Base-by-base conservation (phyloP, 306 rosid genomes). In the Cicer cuneatum region DNA sequence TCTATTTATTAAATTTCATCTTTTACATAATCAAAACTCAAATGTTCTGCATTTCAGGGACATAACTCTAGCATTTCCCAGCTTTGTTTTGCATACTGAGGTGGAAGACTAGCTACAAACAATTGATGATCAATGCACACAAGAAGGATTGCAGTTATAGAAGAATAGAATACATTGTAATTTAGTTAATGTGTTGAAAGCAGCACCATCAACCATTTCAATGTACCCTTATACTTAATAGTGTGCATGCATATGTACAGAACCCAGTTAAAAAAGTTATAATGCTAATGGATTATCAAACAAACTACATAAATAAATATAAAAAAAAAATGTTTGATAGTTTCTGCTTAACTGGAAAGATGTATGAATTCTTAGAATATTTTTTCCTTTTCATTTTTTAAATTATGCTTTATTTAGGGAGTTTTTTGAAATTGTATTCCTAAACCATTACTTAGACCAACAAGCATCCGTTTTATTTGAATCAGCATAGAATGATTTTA, bases 61-160 rank as follows among this genome's bases (percentile, higher is more conserved):
- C 54, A 68, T 90, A 75, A 90, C 90, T 11, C 1, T 89, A 66
- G 85, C 91, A 35, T 90, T 93, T 86, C 95, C 96, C 47, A 90
- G 93, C 83, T 90, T 93, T 78, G 82, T 89, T 62, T 67, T 88
- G 68, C 78, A 74, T 51, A 42, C 87, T 5, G 71, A 81, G 62
- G 84, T 82, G 66, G 85, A 72, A 61, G 91, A 92, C 59, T 78
- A 81, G 35, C 60, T 8, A 51, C 69, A 18, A 60, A 72, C 49
- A 47, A 15, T 75, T 6, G 53, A 12, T 4, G 60, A 61, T 10
- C 41, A 46, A 18, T 56, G 67, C 35, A 54, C 35, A 54, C 14
- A 21, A 3, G n/a, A 61, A 61, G 46, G 42, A 35, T 78, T 78
- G 66, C 45, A 16, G 51, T 35, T 40, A 9, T 33, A 40, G 45